Percentiles rank a stretch among this genome's conserved stretches.
These are phyloP conservation scores for Otatea glauca DNA, from an alignment of 176 grass and related monocot genomes.

Conservation along the genomic window DNA sequence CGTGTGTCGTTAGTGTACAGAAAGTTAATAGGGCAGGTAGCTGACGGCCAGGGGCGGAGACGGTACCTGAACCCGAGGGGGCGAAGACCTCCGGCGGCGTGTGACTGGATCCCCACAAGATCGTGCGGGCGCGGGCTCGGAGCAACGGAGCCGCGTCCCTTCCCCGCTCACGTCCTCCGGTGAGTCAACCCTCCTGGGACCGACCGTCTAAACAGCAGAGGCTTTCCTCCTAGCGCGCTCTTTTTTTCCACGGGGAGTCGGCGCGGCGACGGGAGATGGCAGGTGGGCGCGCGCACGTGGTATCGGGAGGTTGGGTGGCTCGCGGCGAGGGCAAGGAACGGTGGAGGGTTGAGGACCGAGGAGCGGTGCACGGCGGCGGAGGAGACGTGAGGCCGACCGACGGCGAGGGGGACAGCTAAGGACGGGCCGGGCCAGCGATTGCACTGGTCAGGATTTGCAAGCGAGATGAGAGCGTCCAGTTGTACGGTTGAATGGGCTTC, in stretches of 20 bases:
- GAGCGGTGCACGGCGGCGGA: constrained; percentile 3
- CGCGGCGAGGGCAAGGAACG: not conserved
- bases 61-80: not conserved
- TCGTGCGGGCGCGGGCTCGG: not conserved
- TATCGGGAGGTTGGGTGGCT: not conserved
- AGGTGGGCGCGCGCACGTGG: too few species aligned
- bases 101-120: not conserved
- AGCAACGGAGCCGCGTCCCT: not conserved
- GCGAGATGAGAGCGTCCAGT: too few species aligned
- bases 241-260: not conserved
- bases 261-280: not conserved
- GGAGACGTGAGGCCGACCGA: not conserved
- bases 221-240: not conserved
- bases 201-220: not conserved
- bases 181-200: not conserved
- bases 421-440: not conserved
- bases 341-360: not conserved
- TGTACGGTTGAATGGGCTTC: too few species aligned
- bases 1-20: too few species aligned
- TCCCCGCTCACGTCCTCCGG: not conserved
- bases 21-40: not conserved
- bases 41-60: not conserved
- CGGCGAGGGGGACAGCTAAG: not conserved
- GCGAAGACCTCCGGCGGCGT: not conserved
- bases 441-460: too few species aligned